These are phyloP conservation scores for Ascocoryne sarcoides DNA, from an alignment of 2,329 filamentous ascomycete genomes.

Conservation along the genomic window DNA sequence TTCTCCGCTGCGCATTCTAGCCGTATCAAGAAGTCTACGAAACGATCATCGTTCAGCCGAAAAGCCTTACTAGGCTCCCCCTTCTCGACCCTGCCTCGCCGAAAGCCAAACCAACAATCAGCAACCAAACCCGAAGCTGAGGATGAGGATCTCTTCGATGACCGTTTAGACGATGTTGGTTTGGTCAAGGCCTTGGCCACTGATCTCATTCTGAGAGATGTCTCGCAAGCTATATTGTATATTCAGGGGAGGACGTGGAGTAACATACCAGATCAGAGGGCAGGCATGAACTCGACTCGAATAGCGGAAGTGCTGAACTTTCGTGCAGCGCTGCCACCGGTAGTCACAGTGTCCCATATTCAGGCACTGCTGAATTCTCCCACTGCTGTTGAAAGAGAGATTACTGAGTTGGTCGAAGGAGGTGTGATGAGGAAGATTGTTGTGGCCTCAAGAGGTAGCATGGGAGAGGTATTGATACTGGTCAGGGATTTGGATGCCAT, in stretches of 20 bases:
- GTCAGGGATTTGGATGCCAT: conserved; percentile 45
- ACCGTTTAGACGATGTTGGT: conserved; percentile 52
- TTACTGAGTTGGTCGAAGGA: conserved; percentile 48
- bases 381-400: conserved; percentile 58
- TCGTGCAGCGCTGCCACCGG: conserved; percentile 48
- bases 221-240: conserved; percentile 56
- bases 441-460: conserved; percentile 46
- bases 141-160: conserved; percentile 33
- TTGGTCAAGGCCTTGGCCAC: conserved; percentile 44
- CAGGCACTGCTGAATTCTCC: conserved; percentile 54
- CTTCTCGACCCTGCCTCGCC: conserved; percentile 23
- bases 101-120: conserved; percentile 20
- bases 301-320: conserved; percentile 57
- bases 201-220: conserved; percentile 49
- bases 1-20: conserved; percentile 25
- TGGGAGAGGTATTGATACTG: conserved; percentile 58
- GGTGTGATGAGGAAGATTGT: conserved; percentile 53
- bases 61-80: conserved; percentile 16
- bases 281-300: conserved; percentile 55
- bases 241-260: conserved; percentile 56
- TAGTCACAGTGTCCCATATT: conserved; percentile 59
- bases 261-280: conserved; percentile 45
- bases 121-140: conserved; percentile 14
- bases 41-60: conserved; percentile 22
- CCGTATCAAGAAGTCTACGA: conserved; percentile 25